These are phyloP conservation scores for Paramecium pentaurelia DNA, from an alignment of 73 alveolate species.

Conservation along the genomic window DNA sequence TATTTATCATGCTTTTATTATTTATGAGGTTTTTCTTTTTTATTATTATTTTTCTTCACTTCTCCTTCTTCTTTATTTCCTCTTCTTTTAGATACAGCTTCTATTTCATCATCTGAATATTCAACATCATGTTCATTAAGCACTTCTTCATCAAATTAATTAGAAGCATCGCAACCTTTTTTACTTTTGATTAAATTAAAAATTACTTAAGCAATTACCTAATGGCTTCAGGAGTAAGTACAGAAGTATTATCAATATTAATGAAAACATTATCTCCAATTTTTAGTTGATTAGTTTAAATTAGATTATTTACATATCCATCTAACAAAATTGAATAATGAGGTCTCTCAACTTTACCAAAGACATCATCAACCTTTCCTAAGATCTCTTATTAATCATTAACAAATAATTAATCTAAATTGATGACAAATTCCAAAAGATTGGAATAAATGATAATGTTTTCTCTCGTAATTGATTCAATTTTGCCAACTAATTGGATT, in stretches of 20 bases:
- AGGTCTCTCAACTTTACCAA: slow-evolving; percentile 57
- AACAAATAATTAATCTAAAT: slow-evolving; percentile 26
- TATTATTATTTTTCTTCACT: not conserved
- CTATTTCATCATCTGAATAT: slow-evolving; percentile 62
- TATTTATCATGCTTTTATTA: not conserved
- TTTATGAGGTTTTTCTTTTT: not conserved
- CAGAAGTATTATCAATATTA: not conserved
- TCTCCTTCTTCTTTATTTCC: slow-evolving; percentile 45
- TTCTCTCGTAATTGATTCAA: not conserved
- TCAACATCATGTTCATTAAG: slow-evolving; percentile 43
- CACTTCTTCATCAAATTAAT: slow-evolving; percentile 62
- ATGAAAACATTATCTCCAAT: slow-evolving; percentile 40
- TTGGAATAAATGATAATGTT: not conserved
- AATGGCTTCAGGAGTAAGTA: not conserved
- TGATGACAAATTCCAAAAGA: slow-evolving; percentile 30
- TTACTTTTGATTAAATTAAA: not conserved
- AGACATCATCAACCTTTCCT: slow-evolving; percentile 59
- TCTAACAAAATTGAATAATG: slow-evolving; percentile 44
- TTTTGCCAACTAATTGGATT: not conserved
- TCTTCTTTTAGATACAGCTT: not conserved
- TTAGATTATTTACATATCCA: slow-evolving; percentile 13
- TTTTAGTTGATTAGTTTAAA: not conserved
- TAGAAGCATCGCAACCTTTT: slow-evolving; percentile 64
- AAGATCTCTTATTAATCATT: not conserved
- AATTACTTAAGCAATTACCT: not conserved